Evolutionary conservation across 1,284 basidiomycete species (phyloP).

Genomic region (Boletellus deceptivus): DNA sequence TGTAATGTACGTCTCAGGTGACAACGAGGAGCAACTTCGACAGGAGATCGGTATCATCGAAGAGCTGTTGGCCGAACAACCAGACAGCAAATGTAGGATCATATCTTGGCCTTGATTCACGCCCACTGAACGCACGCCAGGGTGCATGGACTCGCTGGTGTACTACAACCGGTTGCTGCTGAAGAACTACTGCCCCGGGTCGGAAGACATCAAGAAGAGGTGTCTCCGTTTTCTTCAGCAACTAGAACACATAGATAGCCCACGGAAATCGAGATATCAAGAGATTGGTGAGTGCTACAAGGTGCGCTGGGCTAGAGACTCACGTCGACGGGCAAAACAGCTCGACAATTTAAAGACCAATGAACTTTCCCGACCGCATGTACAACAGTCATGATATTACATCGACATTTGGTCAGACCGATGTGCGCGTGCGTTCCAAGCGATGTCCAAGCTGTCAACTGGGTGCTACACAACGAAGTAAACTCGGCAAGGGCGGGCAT

Average conservation of each 20-base stretch:
- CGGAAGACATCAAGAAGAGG: conserved; percentile 41
- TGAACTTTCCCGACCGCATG: conserved; percentile 2
- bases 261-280: conserved; percentile 57
- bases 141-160: conserved; percentile 92
- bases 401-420: no score
- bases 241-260: conserved; percentile 58
- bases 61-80: conserved; percentile 87
- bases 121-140: conserved; percentile 40
- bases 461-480: no score
- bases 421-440: no score
- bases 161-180: conserved; percentile 71
- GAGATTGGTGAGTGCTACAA: conserved; percentile 52
- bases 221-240: conserved; percentile 52
- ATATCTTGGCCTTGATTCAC: neutral
- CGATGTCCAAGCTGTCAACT: no score
- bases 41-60: conserved; percentile 82
- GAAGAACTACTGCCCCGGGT: conserved; percentile 40
- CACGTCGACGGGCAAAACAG: conserved; percentile 8
- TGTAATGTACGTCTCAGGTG: conserved; percentile 41
- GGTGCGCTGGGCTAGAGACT: neutral
- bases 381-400: neutral
- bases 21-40: conserved; percentile 54
- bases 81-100: conserved; percentile 87
- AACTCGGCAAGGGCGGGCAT: no score
- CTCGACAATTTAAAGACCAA: conserved; percentile 17